Base-by-base conservation (phyloP, 1,284 basidiomycete species). In the Trichosporon inkin region DNA sequence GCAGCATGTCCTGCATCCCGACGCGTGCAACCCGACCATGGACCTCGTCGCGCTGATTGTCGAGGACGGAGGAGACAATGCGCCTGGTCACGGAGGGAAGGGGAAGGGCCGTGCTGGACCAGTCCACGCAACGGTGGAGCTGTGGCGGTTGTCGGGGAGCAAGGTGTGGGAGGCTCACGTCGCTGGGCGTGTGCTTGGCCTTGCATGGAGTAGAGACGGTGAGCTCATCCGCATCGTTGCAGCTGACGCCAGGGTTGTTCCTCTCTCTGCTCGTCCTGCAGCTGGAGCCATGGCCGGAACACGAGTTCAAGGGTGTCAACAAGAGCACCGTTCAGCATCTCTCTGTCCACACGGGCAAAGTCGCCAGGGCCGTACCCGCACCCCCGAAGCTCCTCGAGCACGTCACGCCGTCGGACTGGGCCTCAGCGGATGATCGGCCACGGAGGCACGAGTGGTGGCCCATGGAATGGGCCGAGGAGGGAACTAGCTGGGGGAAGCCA, bases 131-230 rank as follows among this genome's bases (percentile, higher is more conserved):
- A 67, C 59, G 17, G 61, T 77, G 2, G 56, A 58, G 3, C 58
- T 77, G 0, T 75, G 71, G 72, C 62, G 74, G 17, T 67, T 73
- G 56, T 64, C 67, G 10, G 75, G 75, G 1, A 68, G 64, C 59
- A 71, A 68, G 28, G 75, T 75, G 11, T 77, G 75, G 75, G 70
- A 76, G 37, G 65, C 67, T 4, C 64, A 68, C 2, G 53, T 72
- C 3, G 53, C 52, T 0, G 74, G 74, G 2, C 51, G 58, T 14
- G 61, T 75, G 1, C 62, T 60, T 0, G 73, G 72, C 6, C 39
- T 76, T n/a, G 73, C 69, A 3, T 77, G 75, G 75, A 73, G 64
- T n/a, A 24, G 55, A 10, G 73, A 75, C 60, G 73, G 75, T 75
- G 54, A 58, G 72, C 63, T 34, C 20, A 11, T 10, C 14, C 13